phyloP scores from a whole-genome alignment of 441 rosid genomes.

The Bocquillonia castaneifolia region DNA sequence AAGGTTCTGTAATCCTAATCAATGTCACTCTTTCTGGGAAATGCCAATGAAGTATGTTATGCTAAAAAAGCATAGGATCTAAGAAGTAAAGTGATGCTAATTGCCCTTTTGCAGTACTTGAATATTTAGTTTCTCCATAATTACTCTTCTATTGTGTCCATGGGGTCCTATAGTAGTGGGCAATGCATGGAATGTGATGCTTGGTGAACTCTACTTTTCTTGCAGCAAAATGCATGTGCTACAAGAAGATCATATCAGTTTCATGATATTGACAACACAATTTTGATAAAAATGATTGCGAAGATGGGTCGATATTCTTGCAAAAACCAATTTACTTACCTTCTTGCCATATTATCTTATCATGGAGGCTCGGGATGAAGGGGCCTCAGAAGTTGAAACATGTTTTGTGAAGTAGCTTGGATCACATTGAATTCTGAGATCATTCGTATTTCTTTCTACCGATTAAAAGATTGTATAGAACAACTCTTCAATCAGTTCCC shows the following conservation, averaged over 20 bases:
- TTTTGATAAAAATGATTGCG: neutral
- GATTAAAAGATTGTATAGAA: no score
- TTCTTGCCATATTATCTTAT: no score
- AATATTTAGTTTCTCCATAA: neutral
- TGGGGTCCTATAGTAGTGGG: neutral
- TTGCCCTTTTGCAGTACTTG: neutral
- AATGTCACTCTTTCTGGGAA: neutral
- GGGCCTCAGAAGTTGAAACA: no score
- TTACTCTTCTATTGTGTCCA: neutral
- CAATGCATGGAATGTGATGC: no score
- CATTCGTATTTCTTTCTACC: slow-evolving; percentile 3
- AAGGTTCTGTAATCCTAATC: neutral
- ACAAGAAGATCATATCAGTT: neutral
- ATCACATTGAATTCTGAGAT: no score
- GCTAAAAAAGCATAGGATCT: neutral
- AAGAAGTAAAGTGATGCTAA: neutral
- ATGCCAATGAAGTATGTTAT: neutral
- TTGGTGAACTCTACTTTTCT: neutral
- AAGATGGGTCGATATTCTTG: neutral
- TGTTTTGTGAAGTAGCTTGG: no score
- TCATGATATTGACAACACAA: neutral
- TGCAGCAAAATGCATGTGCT: neutral
- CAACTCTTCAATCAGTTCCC: slow-evolving; percentile 15
- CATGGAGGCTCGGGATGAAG: no score
- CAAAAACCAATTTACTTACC: no score